A percentile compares a stretch with the other conserved stretches of the same genome.
Evolutionary conservation across 192 early-diverging fungal species (phyloP).

Genomic region (Lobosporangium transversale): DNA sequence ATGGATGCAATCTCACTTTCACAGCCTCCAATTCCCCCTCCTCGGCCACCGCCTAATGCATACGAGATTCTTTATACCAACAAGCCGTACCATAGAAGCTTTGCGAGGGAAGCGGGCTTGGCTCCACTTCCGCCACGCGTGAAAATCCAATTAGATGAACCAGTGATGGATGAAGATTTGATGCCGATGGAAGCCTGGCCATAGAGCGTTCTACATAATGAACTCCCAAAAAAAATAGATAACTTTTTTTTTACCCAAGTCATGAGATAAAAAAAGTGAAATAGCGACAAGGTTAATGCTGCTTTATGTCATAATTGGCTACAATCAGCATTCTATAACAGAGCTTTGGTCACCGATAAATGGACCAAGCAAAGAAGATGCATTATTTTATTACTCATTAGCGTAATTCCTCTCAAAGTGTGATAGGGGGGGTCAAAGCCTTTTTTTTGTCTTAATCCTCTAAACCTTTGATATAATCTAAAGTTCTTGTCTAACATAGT

Average conservation of each 20-base stretch:
- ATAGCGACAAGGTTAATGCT: background rate
- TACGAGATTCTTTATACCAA: slow-evolving; percentile 51
- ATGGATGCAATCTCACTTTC: slow-evolving; percentile 1
- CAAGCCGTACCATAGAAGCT: slow-evolving; percentile 48
- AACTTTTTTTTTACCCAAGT: background rate
- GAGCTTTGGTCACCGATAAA: too few species aligned
- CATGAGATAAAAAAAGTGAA: background rate
- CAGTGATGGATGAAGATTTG: slow-evolving; percentile 9
- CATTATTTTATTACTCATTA: too few species aligned
- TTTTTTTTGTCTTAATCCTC: too few species aligned
- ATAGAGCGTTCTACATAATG: too few species aligned
- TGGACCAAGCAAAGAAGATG: too few species aligned
- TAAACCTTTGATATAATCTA: too few species aligned
- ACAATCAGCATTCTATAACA: too few species aligned
- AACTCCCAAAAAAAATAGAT: too few species aligned
- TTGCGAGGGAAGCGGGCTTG: slow-evolving; percentile 40
- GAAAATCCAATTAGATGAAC: background rate
- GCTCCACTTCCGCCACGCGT: slow-evolving; percentile 32
- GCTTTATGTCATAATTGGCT: too few species aligned
- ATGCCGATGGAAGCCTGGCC: background rate
- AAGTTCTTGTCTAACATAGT: too few species aligned
- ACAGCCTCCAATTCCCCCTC: slow-evolving; percentile 28
- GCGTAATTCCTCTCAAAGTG: too few species aligned
- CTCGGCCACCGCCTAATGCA: slow-evolving; percentile 27
- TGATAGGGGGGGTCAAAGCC: too few species aligned